Percentiles rank a stretch among this genome's conserved stretches.
Conservation (phyloP, 2,329 filamentous ascomycete species). For the Verticillium alfalfae region DNA sequence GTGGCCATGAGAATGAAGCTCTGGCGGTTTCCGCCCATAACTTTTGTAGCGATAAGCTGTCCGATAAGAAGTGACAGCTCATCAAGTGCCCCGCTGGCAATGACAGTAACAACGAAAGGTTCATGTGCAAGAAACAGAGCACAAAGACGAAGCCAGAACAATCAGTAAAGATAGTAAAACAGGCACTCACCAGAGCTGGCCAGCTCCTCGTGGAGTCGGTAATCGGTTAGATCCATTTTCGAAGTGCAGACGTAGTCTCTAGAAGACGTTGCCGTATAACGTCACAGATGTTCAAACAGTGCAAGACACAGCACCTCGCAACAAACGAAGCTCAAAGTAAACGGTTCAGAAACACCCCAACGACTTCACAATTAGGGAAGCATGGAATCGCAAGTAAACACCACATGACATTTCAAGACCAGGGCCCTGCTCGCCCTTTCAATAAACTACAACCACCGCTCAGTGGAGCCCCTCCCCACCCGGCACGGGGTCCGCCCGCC, state of each 20-base stretch:
- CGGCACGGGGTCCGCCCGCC: neutral
- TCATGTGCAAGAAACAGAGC: neutral
- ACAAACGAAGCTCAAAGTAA: neutral
- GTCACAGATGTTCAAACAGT: neutral
- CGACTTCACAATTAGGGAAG: neutral
- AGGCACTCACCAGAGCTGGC: neutral
- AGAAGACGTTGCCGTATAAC: neutral
- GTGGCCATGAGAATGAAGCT: neutral
- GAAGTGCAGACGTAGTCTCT: no score
- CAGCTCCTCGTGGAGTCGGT: neutral
- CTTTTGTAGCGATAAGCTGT: neutral
- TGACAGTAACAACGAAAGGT: neutral
- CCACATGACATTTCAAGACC: neutral
- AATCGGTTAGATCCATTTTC: neutral
- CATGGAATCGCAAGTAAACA: neutral
- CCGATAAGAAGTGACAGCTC: neutral
- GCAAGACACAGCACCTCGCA: neutral
- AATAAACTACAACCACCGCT: neutral
- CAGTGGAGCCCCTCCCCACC: neutral
- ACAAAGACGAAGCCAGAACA: no score
- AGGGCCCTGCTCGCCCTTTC: neutral
- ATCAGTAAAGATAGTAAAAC: no score
- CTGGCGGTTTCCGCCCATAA: neutral
- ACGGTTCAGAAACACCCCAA: neutral
- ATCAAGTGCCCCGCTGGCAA: neutral